A percentile compares a stretch with the other conserved stretches of the same genome.
phyloP scores from a whole-genome alignment of 352 stramenopile species.

The Globisporangium polare region DNA sequence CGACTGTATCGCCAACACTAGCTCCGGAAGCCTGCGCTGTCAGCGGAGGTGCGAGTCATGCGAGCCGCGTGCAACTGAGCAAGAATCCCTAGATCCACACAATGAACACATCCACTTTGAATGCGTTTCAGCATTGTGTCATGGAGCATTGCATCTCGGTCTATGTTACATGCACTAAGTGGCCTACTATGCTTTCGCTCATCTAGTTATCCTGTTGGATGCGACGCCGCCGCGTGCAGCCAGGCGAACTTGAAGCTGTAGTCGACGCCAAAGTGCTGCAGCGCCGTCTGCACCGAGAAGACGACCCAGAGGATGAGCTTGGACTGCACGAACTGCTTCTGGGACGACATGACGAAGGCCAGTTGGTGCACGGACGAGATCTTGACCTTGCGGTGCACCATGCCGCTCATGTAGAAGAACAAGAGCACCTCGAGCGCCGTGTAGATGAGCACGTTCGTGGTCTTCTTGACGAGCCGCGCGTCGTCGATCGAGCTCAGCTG shows the following conservation, averaged over 20 bases:
- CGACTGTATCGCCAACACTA: neutral
- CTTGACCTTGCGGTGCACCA: slow-evolving; percentile 22
- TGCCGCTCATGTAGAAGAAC: slow-evolving; percentile 16
- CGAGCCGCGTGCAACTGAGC: too few species aligned
- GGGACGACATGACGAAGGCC: slow-evolving; percentile 27
- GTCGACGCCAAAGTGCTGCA: slow-evolving; percentile 24
- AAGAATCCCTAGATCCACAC: too few species aligned
- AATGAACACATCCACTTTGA: too few species aligned
- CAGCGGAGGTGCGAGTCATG: too few species aligned
- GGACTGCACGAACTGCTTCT: slow-evolving; percentile 34
- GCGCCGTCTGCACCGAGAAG: slow-evolving; percentile 31
- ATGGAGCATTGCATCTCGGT: too few species aligned
- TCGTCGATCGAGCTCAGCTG: slow-evolving; percentile 24
- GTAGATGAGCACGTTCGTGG: slow-evolving; percentile 33
- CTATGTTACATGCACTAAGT: too few species aligned
- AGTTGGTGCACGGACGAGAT: slow-evolving; percentile 29
- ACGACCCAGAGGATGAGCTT: slow-evolving; percentile 45
- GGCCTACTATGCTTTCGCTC: neutral
- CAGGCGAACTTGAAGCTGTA: neutral
- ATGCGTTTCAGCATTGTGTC: too few species aligned
- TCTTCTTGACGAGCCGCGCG: slow-evolving; percentile 12
- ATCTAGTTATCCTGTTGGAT: neutral
- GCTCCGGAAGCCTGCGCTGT: neutral
- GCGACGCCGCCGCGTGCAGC: neutral
- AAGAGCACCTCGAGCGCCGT: slow-evolving; percentile 12